Conservation (phyloP, 768 basidiomycete genomes). For the Krasilnikovozyma curviuscula region DNA sequence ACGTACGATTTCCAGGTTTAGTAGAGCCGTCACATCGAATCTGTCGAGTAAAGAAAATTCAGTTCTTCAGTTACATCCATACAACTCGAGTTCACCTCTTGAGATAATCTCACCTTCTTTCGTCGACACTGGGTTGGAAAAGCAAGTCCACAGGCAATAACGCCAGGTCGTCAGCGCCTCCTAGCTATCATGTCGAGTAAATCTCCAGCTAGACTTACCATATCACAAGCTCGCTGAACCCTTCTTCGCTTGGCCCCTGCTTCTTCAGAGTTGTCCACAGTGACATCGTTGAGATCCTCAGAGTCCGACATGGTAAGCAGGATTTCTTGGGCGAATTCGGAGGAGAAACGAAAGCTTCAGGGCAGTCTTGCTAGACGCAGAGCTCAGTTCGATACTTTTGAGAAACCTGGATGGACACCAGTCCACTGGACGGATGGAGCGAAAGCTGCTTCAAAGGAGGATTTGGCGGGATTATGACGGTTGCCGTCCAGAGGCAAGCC, state of each 20-base stretch:
- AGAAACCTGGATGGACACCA: too few species aligned
- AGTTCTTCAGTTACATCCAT: neutral
- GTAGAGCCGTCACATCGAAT: constrained; percentile 2
- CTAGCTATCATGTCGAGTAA: neutral
- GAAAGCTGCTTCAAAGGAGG: too few species aligned
- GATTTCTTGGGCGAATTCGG: too few species aligned
- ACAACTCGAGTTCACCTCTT: neutral
- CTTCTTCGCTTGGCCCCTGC: constrained; percentile 37
- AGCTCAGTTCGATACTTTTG: too few species aligned
- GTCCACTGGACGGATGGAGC: too few species aligned
- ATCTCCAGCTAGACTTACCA: neutral
- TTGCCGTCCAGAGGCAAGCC: too few species aligned
- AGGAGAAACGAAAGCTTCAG: too few species aligned
- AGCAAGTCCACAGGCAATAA: neutral
- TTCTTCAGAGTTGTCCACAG: too few species aligned
- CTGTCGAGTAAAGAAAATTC: neutral
- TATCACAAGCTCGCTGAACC: constrained; percentile 59
- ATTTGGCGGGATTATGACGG: too few species aligned
- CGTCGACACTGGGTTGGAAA: constrained; percentile 36
- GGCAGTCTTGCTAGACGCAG: too few species aligned
- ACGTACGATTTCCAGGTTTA: too few species aligned
- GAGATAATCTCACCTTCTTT: constrained; percentile 45
- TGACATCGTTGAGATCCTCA: neutral
- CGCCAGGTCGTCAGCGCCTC: neutral
- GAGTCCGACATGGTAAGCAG: constrained; percentile 2